Evolutionary conservation across 1,139 yeast species (phyloP), one percentile per base, ranked within the genome.

Genomic region (Petasospora rhodanensis): DNA sequence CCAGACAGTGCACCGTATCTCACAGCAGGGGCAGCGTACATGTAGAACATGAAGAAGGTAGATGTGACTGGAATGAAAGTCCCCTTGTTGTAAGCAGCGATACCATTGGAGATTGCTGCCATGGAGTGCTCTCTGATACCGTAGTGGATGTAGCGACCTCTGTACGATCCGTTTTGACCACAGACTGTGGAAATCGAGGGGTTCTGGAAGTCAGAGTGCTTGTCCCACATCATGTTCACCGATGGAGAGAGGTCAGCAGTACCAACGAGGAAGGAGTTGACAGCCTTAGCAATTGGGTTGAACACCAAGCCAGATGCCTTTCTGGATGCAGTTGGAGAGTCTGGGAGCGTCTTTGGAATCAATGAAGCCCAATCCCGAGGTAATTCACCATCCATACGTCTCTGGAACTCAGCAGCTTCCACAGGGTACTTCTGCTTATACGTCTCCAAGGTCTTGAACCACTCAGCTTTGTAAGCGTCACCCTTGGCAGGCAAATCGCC

Each of bases 91-190:
- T 85, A 93, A 31, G 96, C 96, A 46, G 93, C 76, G 55, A 91
- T 83, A 78, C 98, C 98, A 66, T 91, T 91, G 79, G 89, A 76
- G 61, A 91, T 84, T 47, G 97, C 96, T 66, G 96, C 96, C 97
- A 91, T 89, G 64, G 86, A 97, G 67, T 91, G 98, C 71, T 91
- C 98, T 68, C 98, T 84, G 46, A 91, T 96, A 77, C 98, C 98
- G 62, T 82, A 91, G 70, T 97, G 83, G 63, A 91, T 74, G 70
- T 91, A 91, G 62, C 96, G 80, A 61, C 98, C 98, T 40, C 76
- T 46, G 71, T 79, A 89, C 59, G 76, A 77, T 65, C 98, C 98
- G 49, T 87, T 42, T 35, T 27, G 61, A 43, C 12, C 38, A 35
- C 38, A 70, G 31, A 76, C 49, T 85, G 70, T 34, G 76, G 77